Percentiles rank a stretch among this genome's conserved stretches.
phyloP scores from a whole-genome alignment of 345 rosid genomes.

The Cardamine chenopodiifolia region DNA sequence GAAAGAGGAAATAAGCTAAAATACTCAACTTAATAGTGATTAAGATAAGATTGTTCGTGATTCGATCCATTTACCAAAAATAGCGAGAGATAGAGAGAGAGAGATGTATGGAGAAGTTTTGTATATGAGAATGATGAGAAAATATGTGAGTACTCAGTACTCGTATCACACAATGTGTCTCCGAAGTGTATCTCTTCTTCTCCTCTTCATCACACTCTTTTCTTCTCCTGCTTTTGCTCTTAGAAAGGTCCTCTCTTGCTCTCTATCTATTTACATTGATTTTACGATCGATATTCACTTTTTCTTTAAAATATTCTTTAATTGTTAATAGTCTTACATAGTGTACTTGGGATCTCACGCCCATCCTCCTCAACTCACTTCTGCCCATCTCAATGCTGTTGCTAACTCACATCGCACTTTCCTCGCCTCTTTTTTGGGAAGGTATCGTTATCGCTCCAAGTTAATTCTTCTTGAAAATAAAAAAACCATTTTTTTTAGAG shows the following conservation, averaged over 20 bases:
- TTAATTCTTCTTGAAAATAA: neutral
- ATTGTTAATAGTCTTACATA: conserved; percentile 50
- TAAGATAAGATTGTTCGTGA: conserved; percentile 30
- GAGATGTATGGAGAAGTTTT: conserved; percentile 12
- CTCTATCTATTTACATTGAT: neutral
- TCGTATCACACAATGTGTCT: conserved; percentile 34
- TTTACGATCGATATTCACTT: neutral
- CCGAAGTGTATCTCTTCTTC: conserved; percentile 17
- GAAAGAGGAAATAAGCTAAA: neutral
- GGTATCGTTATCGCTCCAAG: conserved; percentile 36
- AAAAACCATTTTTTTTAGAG: neutral
- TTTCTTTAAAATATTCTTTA: neutral
- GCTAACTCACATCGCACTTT: conserved; percentile 52
- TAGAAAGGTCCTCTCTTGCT: conserved; percentile 41
- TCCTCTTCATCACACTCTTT: conserved; percentile 35
- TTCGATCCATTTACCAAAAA: conserved; percentile 23
- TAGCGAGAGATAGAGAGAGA: conserved; percentile 30
- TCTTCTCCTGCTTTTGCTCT: conserved; percentile 46
- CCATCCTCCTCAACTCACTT: conserved; percentile 45
- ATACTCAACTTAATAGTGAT: conserved; percentile 29
- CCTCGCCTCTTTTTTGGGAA: conserved; percentile 57
- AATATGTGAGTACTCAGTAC: neutral
- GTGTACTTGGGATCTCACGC: conserved; percentile 79
- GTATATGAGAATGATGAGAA: conserved; percentile 13
- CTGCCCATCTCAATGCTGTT: conserved; percentile 45